A percentile compares a stretch with the other conserved stretches of the same genome.
Conservation (phyloP, 768 basidiomycete genomes). For the Coprinopsis strossmayeri region DNA sequence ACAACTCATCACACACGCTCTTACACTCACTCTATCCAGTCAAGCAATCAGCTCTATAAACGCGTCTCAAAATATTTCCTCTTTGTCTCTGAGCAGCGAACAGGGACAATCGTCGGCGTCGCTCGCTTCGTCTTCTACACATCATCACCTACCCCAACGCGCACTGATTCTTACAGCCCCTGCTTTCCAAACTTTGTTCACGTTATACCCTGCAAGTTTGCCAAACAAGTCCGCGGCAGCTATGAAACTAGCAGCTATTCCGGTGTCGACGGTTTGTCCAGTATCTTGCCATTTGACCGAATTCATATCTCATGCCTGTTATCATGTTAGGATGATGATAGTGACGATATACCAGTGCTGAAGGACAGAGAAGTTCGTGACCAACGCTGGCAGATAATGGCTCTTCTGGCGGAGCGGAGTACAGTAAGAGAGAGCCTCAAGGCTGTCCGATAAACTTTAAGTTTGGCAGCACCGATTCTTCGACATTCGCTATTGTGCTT, state of each 20-base stretch:
- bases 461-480: not conserved
- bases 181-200: slow-evolving; percentile 74
- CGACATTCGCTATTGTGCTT: not conserved
- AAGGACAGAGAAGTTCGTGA: slow-evolving; percentile 63
- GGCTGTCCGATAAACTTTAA: slow-evolving; percentile 13
- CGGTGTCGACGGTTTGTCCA: slow-evolving; percentile 20
- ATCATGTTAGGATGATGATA: slow-evolving; percentile 41
- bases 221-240: slow-evolving; percentile 77
- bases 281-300: not conserved
- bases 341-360: slow-evolving; percentile 43
- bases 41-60: slow-evolving; percentile 72
- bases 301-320: not conserved
- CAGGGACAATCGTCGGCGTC: slow-evolving; percentile 15
- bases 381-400: slow-evolving; percentile 72
- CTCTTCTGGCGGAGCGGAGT: slow-evolving; percentile 67
- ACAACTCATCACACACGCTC: slow-evolving; percentile 73
- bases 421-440: slow-evolving; percentile 52
- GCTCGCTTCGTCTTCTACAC: slow-evolving; percentile 10
- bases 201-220: slow-evolving; percentile 68
- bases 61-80: slow-evolving; percentile 26
- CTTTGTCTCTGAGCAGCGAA: slow-evolving; percentile 17
- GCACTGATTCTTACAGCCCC: slow-evolving; percentile 53
- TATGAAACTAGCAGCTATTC: slow-evolving; percentile 49
- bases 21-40: slow-evolving; percentile 71
- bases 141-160: slow-evolving; percentile 26